Evolutionary conservation across 306 rosid species (phyloP).

Genomic region (Bauhinia variegata): DNA sequence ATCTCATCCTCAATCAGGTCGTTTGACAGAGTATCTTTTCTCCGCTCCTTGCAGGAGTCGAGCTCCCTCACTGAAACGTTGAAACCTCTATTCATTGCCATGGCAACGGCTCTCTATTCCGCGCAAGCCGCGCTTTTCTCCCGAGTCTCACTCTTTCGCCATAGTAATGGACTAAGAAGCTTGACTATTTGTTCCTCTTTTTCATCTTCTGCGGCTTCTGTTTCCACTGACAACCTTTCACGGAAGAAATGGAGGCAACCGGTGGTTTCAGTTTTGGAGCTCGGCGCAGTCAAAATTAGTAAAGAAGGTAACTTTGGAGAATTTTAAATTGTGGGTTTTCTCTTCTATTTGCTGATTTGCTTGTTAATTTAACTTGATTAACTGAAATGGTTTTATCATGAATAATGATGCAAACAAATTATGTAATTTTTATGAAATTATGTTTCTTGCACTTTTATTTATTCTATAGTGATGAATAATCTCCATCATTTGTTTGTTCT

Average conservation of each 20-base stretch:
- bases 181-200: constrained; percentile 52
- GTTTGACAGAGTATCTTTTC: no score
- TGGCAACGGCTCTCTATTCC: constrained; percentile 50
- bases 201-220: constrained; percentile 53
- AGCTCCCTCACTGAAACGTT: no score
- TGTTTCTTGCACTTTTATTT: no score
- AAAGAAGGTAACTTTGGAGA: constrained; percentile 58
- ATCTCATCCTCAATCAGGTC: no score
- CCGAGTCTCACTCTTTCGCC: constrained; percentile 45
- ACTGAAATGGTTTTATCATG: background rate
- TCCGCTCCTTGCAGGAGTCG: no score
- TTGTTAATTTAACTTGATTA: constrained; percentile 14
- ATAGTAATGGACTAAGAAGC: constrained; percentile 44
- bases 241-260: constrained; percentile 76
- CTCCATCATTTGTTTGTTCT: no score
- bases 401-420: no score
- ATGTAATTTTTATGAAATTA: no score
- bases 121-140: constrained; percentile 52
- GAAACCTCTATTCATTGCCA: constrained; percentile 7
- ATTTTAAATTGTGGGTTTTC: background rate
- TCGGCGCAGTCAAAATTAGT: constrained; percentile 77
- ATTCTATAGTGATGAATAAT: no score
- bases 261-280: constrained; percentile 55
- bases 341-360: background rate
- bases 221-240: constrained; percentile 45